Evolutionary conservation across 192 early-diverging fungal genomes (phyloP), one percentile per base, ranked within the genome.

Genomic region (Pilobolus umbonatus): DNA sequence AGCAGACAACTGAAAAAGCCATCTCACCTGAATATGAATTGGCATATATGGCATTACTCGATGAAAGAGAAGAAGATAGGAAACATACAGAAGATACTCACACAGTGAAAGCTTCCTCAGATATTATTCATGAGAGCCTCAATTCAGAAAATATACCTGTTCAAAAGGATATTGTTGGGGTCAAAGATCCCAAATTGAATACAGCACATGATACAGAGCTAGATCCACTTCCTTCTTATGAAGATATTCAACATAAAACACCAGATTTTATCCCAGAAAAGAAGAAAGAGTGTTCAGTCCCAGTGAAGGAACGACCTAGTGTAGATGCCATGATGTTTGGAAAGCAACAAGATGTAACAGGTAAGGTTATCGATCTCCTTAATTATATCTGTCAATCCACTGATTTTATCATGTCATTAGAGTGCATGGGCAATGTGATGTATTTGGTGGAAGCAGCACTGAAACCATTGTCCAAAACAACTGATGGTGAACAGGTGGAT

Each of bases 321-420:
- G 32, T 56, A 3, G 57, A 55, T 10, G 62, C 54, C 2, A 76
- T 76, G 64, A 49, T 71, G 57, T 73, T 80, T 65, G 73, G 73
- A 8, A 74, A 76, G 26, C 87, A 88, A 59, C 89, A 91, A 51
- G 89, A 91, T 65, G 83, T 91, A 0, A 81, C 83, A 24, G 79
- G 79, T 78, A 65, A 12, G n/a, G 17, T 15, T 53, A 8, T 21
- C 21, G 15, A 11, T 1, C 14, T 15, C 12, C 28, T 10, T 31
- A 19, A n/a, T 25, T 17, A 30, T 29, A 17, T 28, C n/a, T n/a
- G n/a, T n/a, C n/a, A n/a, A 14, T 32, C 28, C 25, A 31, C 22
- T 25, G 3, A 24, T 21, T 17, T 15, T 52, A n/a, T 17, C 53
- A 14, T 58, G 6, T 40, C 19, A 67, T 22, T 59, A 78, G 88